Conservation (phyloP, 495 filamentous ascomycete species). For the Lasiosphaeria hispida region DNA sequence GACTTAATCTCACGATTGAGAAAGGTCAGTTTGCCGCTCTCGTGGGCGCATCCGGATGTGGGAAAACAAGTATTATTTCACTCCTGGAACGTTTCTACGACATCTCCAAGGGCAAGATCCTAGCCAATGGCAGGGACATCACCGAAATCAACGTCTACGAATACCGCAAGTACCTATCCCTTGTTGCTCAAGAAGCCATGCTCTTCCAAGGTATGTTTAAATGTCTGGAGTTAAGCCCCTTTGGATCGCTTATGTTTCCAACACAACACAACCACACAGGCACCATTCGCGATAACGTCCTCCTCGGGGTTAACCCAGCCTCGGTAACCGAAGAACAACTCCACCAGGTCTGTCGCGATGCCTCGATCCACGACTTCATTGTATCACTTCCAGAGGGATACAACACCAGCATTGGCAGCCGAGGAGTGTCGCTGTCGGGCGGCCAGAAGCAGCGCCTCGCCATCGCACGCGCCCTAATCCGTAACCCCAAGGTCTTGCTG, state of each 20-base stretch:
- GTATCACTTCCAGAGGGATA: slow-evolving; percentile 57
- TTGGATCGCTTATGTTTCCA: too few relatives aligned
- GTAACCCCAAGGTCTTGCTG: slow-evolving; percentile 67
- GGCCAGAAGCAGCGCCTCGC: slow-evolving; percentile 76
- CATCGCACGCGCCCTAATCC: slow-evolving; percentile 72
- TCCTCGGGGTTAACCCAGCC: slow-evolving; percentile 39
- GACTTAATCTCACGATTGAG: slow-evolving; percentile 49
- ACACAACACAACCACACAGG: slow-evolving; percentile 23
- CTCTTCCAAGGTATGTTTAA: slow-evolving; percentile 23
- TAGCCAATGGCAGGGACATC: slow-evolving; percentile 44
- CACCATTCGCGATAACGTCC: slow-evolving; percentile 54
- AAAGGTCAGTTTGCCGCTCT: slow-evolving; percentile 62
- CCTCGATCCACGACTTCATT: slow-evolving; percentile 56
- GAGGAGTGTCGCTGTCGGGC: slow-evolving; percentile 66
- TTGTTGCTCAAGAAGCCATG: slow-evolving; percentile 57
- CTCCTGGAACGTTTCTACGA: slow-evolving; percentile 60
- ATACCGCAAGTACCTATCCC: slow-evolving; percentile 48
- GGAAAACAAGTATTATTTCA: slow-evolving; percentile 62
- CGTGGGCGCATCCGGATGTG: slow-evolving; percentile 63
- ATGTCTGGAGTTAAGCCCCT: too few relatives aligned
- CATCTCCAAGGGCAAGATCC: slow-evolving; percentile 46
- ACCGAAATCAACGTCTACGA: slow-evolving; percentile 30
- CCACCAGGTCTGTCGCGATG: slow-evolving; percentile 48
- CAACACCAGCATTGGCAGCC: slow-evolving; percentile 59
- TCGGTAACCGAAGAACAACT: slow-evolving; percentile 44